Base-by-base conservation (phyloP, 2,329 filamentous ascomycete genomes). In the Botrytis elliptica region DNA sequence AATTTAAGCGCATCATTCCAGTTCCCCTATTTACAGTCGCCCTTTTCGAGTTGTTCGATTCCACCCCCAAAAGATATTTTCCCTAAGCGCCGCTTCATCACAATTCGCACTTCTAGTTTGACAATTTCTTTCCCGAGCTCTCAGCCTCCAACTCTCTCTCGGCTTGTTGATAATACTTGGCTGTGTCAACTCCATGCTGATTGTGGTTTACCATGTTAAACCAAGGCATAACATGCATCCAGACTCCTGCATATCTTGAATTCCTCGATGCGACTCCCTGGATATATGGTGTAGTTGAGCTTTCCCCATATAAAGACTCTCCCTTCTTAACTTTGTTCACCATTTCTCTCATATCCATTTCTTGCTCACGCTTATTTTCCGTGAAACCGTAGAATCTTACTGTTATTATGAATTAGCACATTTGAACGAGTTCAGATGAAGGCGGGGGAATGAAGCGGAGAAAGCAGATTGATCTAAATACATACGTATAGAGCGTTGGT, bases 291-390 rank as follows among this genome's bases (percentile, higher is more conserved):
- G 91, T 92, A 79, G 98, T 85, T 71, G 85, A 85, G 80, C 91
- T 93, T 79, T 88, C 89, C 80, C 96, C 96, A 84, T 99, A 99
- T 67, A 98, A 86, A 52, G 96, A 88, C 86, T 97, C 89, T 77
- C 95, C 95, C 74, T 88, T 89, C 89, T 98, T 99, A 82, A 98
- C 95, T 85, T 95, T 97, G 83, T 91, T 89, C 55, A 98, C 95
- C 96, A 99, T 99, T 85, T 99, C 96, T 77, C 90, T 89, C 95
- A 98, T 98, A 82, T 99, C 96, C 91, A 97, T 91, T 77, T 97
- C 92, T 74, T 96, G 86, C 84, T 99, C 96, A 79, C 96, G 91
- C 72, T 91, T 85, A 85, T 99, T 99, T 84, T 99, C 96, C 66
- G 89, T 91, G 84, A 95, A 93, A 80, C 96, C 96, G 85, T 98